Evolutionary conservation across 805 yeast genomes (phyloP).

Genomic region (Wickerhamiella kurtzmanii): DNA sequence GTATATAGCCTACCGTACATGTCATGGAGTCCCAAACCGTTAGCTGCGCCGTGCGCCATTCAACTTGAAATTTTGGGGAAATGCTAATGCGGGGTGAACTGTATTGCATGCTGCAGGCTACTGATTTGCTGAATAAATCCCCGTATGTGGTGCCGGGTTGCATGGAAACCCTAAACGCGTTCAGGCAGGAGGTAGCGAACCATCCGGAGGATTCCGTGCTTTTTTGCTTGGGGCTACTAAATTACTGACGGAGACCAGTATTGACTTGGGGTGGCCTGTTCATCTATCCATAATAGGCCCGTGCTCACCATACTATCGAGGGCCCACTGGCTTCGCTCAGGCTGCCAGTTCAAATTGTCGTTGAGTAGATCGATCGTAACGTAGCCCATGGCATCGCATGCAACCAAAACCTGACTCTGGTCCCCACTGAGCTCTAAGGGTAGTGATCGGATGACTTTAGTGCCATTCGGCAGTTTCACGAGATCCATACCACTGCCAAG

Average conservation of each 20-base stretch:
- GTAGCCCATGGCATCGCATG: slow-evolving; percentile 66
- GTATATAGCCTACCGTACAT: no score
- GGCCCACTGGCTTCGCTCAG: slow-evolving; percentile 44
- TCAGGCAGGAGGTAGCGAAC: no score
- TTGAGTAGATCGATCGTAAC: slow-evolving; percentile 48
- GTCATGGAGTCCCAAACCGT: no score
- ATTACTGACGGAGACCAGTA: slow-evolving; percentile 26
- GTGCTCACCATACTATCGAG: slow-evolving; percentile 66
- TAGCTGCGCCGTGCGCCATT: no score
- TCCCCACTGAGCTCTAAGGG: slow-evolving; percentile 54
- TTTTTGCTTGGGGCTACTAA: no score
- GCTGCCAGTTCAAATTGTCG: slow-evolving; percentile 70
- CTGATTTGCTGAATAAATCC: no score
- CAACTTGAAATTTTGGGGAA: no score
- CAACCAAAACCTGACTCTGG: slow-evolving; percentile 55
- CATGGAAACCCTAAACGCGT: no score
- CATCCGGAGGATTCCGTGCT: no score
- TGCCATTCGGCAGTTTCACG: slow-evolving; percentile 39
- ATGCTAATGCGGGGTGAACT: no score
- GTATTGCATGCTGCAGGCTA: no score
- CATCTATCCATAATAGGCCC: slow-evolving; percentile 81
- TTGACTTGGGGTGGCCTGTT: slow-evolving; percentile 24
- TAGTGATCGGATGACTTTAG: slow-evolving; percentile 46
- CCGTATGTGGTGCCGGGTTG: no score
- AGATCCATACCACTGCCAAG: slow-evolving; percentile 64